Evolutionary conservation across 768 basidiomycete species (phyloP).

Genomic region (Termitomyces sp.): DNA sequence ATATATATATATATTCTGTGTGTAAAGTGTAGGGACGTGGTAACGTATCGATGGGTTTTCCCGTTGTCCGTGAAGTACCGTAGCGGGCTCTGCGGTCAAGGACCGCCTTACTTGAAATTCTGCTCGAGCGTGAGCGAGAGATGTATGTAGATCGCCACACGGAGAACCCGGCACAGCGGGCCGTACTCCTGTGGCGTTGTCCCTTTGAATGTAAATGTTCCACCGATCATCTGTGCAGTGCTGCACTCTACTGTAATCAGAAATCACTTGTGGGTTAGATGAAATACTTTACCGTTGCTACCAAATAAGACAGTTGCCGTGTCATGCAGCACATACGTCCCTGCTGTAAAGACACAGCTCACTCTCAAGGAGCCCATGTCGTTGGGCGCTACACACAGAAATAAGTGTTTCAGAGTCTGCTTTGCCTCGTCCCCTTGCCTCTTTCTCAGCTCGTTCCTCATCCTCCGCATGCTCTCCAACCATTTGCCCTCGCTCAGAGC

Average conservation of each 20-base stretch:
- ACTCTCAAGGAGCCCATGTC: constrained; percentile 20
- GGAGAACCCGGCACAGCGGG: constrained; percentile 41
- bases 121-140: constrained; percentile 60
- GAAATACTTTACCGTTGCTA: background rate
- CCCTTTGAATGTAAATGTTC: constrained; percentile 53
- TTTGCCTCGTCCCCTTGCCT: background rate
- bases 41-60: too few species aligned
- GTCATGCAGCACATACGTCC: constrained; percentile 30
- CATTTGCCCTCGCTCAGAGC: constrained; percentile 36
- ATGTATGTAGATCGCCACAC: constrained; percentile 46
- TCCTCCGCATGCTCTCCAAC: constrained; percentile 37
- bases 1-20: too few species aligned
- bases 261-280: too few species aligned
- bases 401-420: constrained; percentile 35
- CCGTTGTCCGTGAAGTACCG: too few species aligned
- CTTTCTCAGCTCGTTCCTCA: constrained; percentile 12
- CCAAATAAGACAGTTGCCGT: constrained; percentile 4
- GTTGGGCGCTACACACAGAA: constrained; percentile 36
- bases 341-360: constrained; percentile 40
- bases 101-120: too few species aligned
- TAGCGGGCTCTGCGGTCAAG: too few species aligned
- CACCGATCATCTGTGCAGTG: background rate
- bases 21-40: too few species aligned
- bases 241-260: background rate
- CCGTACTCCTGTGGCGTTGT: constrained; percentile 35